Conservation (phyloP, 2,329 filamentous ascomycete genomes). For the Neoscytalidium dimidiatum region DNA sequence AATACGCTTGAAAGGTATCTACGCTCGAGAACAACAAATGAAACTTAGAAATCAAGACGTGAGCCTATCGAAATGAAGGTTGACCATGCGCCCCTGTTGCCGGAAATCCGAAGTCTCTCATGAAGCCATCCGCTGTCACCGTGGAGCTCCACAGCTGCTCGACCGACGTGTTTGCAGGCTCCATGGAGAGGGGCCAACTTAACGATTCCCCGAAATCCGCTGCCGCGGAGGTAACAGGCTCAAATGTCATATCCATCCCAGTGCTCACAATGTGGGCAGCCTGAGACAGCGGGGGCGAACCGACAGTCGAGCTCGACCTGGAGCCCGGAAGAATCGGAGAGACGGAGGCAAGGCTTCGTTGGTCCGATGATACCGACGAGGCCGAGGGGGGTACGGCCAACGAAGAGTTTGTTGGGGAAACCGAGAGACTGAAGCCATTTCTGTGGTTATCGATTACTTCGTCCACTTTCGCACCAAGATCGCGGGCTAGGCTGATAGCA, state of each 20-base stretch:
- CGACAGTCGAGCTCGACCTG: not conserved
- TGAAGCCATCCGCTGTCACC: not conserved
- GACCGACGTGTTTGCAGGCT: not conserved
- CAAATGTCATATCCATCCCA: not conserved
- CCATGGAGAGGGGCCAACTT: not conserved
- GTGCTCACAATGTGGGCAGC: not conserved
- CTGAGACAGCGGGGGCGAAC: not conserved
- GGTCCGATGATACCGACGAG: not conserved
- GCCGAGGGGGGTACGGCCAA: not conserved
- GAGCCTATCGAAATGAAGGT: not conserved
- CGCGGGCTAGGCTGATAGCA: not conserved
- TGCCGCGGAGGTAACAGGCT: not conserved
- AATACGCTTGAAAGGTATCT: not conserved
- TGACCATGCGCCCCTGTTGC: not conserved
- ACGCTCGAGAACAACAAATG: not conserved
- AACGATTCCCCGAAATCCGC: not conserved
- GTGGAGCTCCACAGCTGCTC: not conserved
- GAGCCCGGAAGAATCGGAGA: not conserved
- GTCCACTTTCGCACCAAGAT: not conserved
- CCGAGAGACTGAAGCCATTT: not conserved
- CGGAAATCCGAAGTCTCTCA: not conserved
- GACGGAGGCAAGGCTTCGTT: not conserved
- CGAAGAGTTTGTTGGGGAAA: not conserved
- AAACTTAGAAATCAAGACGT: not conserved
- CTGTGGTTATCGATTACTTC: not conserved